Conservation (phyloP, 2,329 filamentous ascomycete genomes). For the Parastagonospora nodorum region DNA sequence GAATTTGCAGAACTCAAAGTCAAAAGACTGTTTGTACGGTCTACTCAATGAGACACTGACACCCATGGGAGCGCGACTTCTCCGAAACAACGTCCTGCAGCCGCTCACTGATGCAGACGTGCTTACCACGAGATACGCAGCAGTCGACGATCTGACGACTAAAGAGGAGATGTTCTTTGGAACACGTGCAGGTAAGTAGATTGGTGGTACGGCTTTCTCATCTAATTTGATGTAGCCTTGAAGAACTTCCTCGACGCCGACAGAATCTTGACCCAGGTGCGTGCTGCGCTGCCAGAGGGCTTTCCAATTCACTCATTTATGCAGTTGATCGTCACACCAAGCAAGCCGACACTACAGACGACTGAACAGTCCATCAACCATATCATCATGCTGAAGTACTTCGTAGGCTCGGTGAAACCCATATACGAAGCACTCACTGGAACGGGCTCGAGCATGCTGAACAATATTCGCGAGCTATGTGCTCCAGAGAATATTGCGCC, state of each 20-base stretch:
- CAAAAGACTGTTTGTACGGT: slow-evolving; percentile 81
- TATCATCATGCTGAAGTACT: slow-evolving; percentile 84
- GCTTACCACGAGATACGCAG: slow-evolving; percentile 75
- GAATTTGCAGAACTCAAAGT: slow-evolving; percentile 77
- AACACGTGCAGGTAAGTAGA: slow-evolving; percentile 66
- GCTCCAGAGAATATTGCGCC: slow-evolving; percentile 64
- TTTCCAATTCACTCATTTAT: slow-evolving; percentile 34
- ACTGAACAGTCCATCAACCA: slow-evolving; percentile 85
- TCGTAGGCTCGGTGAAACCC: slow-evolving; percentile 69
- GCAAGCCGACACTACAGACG: slow-evolving; percentile 66
- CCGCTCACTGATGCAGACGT: slow-evolving; percentile 76
- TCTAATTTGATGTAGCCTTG: slow-evolving; percentile 56
- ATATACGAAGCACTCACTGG: slow-evolving; percentile 71
- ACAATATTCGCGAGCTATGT: slow-evolving; percentile 73
- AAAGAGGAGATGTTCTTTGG: slow-evolving; percentile 86
- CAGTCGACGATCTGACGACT: slow-evolving; percentile 77
- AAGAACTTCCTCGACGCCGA: slow-evolving; percentile 80
- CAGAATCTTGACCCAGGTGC: slow-evolving; percentile 74
- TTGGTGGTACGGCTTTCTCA: neutral
- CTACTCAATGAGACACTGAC: slow-evolving; percentile 84
- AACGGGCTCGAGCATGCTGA: slow-evolving; percentile 67
- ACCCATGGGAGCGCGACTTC: slow-evolving; percentile 83
- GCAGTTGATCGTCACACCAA: slow-evolving; percentile 73
- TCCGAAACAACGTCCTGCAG: slow-evolving; percentile 86
- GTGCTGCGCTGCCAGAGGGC: neutral